Base-by-base conservation (phyloP, 192 early-diverging fungal species). In the Coemansia sp. region DNA sequence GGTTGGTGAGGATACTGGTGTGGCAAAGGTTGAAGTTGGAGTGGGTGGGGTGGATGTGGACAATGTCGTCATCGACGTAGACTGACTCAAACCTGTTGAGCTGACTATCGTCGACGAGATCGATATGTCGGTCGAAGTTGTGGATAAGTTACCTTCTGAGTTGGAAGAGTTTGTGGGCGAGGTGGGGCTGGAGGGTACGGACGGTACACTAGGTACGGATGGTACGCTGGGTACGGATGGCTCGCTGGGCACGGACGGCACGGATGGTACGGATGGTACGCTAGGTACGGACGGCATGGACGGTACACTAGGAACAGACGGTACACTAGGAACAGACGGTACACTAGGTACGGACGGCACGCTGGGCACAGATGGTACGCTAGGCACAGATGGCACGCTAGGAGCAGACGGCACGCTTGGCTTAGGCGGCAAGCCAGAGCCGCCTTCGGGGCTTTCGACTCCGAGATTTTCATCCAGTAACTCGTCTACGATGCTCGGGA, bases 81-180 rank as follows among this genome's bases (percentile, higher is more conserved):
- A 36, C 57, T 18, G 57, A 16, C 57, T 60, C 57, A 60, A 60
- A 60, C 57, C 57, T 6, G 57, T 33, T 36, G 57, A 62, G 38
- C 34, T 49, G 55, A 34, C 20, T 18, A 29, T 36, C 18, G 38
- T 39, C 38, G 44, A 36, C 36, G 57, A 44, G 57, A 60, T 60
- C 16, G 57, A 60, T 10, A 36, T 13, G 31, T 60, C 11, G 58
- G 33, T 52, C 65, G 47, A 44, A 49, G 65, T 66, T 49, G 46
- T 70, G 49, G 68, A 65, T 47, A 52, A 49, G 63, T 69, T 71
- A 71, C 61, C 68, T 74, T 73, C 39, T 34, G 41, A 34, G 31
- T 2, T 66, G 64, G 50, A 36, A 10, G 61, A 40, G 20, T 15
- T 15, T 3, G 57, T 15, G 33, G 18, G 33, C 10, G 22, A 11